phyloP scores from a whole-genome alignment of 1,284 basidiomycete species.

The Apiotrichum mycotoxinovorans region DNA sequence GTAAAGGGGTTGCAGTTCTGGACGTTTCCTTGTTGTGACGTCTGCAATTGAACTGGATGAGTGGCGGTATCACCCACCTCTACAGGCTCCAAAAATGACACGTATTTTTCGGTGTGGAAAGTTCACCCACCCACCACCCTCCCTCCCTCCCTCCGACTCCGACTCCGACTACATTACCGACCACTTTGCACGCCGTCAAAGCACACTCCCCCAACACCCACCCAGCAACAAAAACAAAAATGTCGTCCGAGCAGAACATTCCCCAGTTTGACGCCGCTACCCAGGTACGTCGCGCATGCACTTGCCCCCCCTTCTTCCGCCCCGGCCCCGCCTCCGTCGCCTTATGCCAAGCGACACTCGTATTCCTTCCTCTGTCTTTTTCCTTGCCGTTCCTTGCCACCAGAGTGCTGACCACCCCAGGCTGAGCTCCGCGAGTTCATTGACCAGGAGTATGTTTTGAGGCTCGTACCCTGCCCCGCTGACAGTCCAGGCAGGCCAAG shows the following conservation, averaged over 20 bases:
- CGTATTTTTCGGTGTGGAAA: not conserved
- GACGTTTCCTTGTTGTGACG: not conserved
- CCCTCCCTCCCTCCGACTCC: no score
- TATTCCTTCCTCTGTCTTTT: not conserved
- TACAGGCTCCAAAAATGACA: not conserved
- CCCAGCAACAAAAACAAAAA: slow-evolving; percentile 13
- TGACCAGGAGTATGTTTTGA: slow-evolving; percentile 61
- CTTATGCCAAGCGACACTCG: no score
- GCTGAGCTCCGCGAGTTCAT: slow-evolving; percentile 81
- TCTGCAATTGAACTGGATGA: not conserved
- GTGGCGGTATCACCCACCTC: slow-evolving; percentile 1
- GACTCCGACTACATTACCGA: no score
- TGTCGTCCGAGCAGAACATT: slow-evolving; percentile 25
- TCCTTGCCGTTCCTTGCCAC: not conserved
- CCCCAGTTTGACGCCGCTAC: slow-evolving; percentile 71
- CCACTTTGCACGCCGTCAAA: not conserved
- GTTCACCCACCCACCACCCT: not conserved
- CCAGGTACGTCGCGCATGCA: slow-evolving; percentile 65
- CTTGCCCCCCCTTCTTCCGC: no score
- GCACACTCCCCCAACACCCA: not conserved
- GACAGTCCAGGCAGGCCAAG: slow-evolving; percentile 62
- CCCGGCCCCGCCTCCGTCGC: no score
- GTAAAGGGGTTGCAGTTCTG: not conserved
- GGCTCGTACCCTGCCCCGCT: not conserved
- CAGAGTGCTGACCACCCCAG: slow-evolving; percentile 50